Evolutionary conservation across 1,284 basidiomycete genomes (phyloP).

Genomic region (Vanrija humicola): DNA sequence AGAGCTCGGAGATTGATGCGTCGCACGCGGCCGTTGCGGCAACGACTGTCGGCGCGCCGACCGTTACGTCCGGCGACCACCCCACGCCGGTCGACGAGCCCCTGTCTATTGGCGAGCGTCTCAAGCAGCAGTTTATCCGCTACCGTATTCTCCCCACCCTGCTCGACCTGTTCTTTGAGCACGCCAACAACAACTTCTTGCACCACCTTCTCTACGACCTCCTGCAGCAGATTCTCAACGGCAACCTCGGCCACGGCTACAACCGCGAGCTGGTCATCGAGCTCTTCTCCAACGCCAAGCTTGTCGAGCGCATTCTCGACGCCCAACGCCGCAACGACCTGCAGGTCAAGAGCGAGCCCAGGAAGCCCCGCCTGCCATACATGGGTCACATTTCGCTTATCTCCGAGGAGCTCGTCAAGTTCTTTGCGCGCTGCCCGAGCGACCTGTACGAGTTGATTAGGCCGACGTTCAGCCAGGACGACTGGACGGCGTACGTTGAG

Average conservation of each 20-base stretch:
- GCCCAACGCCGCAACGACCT: conserved; percentile 73
- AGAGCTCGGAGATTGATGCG: neutral
- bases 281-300: conserved; percentile 70
- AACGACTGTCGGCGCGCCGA: conserved; percentile 24
- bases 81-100: conserved; percentile 2
- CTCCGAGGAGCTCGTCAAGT: conserved; percentile 49
- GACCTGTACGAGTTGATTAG: conserved; percentile 66
- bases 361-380: conserved; percentile 70
- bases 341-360: conserved; percentile 1
- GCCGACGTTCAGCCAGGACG: conserved; percentile 66
- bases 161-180: conserved; percentile 88
- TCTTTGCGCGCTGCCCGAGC: conserved; percentile 70
- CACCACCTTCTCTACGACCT: conserved; percentile 97
- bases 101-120: conserved; percentile 60
- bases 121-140: conserved; percentile 73
- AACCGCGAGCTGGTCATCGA: conserved; percentile 77
- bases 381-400: conserved; percentile 97
- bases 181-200: conserved; percentile 96
- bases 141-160: conserved; percentile 67
- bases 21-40: conserved; percentile 27
- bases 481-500: conserved; percentile 82
- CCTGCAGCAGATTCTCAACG: conserved; percentile 91
- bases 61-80: conserved; percentile 12
- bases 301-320: conserved; percentile 78
- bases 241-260: conserved; percentile 66